A percentile compares a stretch with the other conserved stretches of the same genome.
phyloP scores from a whole-genome alignment of 208 protist genomes.

The Paratrypanosoma confusum region DNA sequence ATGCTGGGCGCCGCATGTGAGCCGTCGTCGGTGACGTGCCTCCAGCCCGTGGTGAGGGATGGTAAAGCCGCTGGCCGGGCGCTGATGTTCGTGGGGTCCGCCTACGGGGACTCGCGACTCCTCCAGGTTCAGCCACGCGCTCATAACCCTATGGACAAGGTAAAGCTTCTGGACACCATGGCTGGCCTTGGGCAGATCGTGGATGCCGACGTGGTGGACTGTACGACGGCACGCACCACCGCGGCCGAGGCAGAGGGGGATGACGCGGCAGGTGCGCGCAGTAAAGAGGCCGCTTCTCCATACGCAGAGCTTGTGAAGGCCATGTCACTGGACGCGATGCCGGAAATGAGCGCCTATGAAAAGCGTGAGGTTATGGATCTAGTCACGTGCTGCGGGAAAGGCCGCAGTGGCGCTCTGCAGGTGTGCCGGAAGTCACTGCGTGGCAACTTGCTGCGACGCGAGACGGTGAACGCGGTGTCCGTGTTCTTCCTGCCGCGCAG shows the following conservation, averaged over 20 bases:
- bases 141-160: conserved; percentile 4
- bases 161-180: conserved; percentile 34
- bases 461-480: conserved; percentile 63
- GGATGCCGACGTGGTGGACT: conserved; percentile 49
- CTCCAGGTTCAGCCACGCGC: conserved; percentile 13
- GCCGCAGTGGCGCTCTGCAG: conserved; percentile 31
- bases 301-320: conserved; percentile 56
- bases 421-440: conserved; percentile 61
- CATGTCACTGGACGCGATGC: conserved; percentile 45
- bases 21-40: conserved; percentile 4
- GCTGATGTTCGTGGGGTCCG: conserved; percentile 46
- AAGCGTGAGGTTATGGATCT: conserved; percentile 46
- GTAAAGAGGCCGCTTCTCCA: conserved; percentile 47
- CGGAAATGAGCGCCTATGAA: conserved; percentile 16
- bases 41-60: too few species aligned
- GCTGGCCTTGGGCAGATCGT: conserved; percentile 32
- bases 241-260: neutral
- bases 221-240: too few species aligned
- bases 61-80: conserved; percentile 8
- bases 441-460: conserved; percentile 31
- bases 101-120: conserved; percentile 43
- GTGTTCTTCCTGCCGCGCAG: conserved; percentile 43
- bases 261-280: neutral
- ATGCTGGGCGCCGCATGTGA: conserved; percentile 58
- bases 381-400: conserved; percentile 41